Percentiles rank a stretch among this genome's conserved stretches.
Conservation (phyloP, 2,329 filamentous ascomycete genomes). For the Claviceps pazoutovae region DNA sequence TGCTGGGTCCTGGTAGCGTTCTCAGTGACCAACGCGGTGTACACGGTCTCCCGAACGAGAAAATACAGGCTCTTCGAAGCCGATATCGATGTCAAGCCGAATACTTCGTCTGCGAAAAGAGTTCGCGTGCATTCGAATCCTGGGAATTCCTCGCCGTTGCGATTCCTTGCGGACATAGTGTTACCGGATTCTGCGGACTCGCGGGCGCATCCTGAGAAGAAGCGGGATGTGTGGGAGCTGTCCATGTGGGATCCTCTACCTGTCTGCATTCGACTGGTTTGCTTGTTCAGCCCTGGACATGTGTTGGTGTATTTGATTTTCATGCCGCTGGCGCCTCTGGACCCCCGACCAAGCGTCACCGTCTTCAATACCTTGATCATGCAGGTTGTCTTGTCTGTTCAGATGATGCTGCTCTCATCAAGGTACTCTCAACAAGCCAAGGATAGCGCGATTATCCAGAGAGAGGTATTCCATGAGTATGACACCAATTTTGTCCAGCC, state of each 20-base stretch:
- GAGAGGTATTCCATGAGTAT: constrained; percentile 88
- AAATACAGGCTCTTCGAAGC: constrained; percentile 87
- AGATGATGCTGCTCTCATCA: constrained; percentile 60
- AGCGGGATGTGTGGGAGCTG: constrained; percentile 87
- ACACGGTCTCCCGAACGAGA: constrained; percentile 67
- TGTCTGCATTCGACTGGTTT: constrained; percentile 68
- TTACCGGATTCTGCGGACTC: constrained; percentile 60
- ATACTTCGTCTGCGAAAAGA: constrained; percentile 74
- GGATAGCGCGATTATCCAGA: constrained; percentile 72
- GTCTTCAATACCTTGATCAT: constrained; percentile 73
- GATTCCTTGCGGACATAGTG: constrained; percentile 56
- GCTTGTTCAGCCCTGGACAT: constrained; percentile 85
- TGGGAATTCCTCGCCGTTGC: constrained; percentile 61
- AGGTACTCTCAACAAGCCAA: constrained; percentile 74
- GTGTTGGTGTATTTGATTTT: constrained; percentile 83
- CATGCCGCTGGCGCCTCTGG: constrained; percentile 61
- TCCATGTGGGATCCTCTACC: constrained; percentile 88
- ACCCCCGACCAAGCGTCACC: constrained; percentile 72
- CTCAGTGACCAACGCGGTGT: constrained; percentile 64
- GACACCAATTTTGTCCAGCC: constrained; percentile 93
- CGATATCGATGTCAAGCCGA: constrained; percentile 59
- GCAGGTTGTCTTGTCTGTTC: constrained; percentile 58
- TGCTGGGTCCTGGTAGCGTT: constrained; percentile 55
- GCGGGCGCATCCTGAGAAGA: constrained; percentile 68
- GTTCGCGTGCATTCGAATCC: constrained; percentile 82